These are phyloP conservation scores for Capsicum baccatum DNA, from an alignment of 257 asterid species.

Conservation along the genomic window DNA sequence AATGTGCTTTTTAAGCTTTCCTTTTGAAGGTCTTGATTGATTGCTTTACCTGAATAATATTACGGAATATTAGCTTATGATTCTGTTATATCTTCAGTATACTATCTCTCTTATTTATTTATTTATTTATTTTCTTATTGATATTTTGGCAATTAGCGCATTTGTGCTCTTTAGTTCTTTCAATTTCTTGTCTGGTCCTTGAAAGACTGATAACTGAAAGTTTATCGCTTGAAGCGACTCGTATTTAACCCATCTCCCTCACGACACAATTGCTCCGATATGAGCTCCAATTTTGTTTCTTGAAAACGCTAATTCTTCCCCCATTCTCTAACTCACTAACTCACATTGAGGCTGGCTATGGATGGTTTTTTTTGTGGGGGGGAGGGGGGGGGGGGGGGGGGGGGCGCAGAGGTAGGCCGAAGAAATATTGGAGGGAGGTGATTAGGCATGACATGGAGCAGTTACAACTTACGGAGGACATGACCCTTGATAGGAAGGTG, in stretches of 20 bases:
- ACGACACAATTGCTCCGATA: neutral
- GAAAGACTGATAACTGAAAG: neutral
- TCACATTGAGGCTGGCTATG: no score
- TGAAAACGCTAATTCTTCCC: constrained; percentile 7
- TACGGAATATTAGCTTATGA: neutral
- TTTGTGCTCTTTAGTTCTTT: constrained; percentile 18
- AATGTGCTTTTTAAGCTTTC: constrained; percentile 25
- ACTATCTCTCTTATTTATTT: neutral
- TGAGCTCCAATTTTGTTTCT: constrained; percentile 14
- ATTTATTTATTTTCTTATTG: neutral
- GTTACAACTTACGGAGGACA: no score
- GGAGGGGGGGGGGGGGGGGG: no score
- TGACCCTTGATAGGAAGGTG: no score
- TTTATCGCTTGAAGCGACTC: neutral
- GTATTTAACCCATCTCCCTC: constrained; percentile 15
- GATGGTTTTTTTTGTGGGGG: no score
- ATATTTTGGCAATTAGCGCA: constrained; percentile 5
- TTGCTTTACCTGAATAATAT: neutral
- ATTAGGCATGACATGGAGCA: no score
- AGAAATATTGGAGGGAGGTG: no score
- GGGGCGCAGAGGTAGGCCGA: no score
- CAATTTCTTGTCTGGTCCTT: neutral
- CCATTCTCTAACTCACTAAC: neutral
- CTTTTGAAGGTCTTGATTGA: constrained; percentile 8
- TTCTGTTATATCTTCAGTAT: neutral